Conservation (phyloP, 768 basidiomycete genomes). For the Calvatia gigantea region DNA sequence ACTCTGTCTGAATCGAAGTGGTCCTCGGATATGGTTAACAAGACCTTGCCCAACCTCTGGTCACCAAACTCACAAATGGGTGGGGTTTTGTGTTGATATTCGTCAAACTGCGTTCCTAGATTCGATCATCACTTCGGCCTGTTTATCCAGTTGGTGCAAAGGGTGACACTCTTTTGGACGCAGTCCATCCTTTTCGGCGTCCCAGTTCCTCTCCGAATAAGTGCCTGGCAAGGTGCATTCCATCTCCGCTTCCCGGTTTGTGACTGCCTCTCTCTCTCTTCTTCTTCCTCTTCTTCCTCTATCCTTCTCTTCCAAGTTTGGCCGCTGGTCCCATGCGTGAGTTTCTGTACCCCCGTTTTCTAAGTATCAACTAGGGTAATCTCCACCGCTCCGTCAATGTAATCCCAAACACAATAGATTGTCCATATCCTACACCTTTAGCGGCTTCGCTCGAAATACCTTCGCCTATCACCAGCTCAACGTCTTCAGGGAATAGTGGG, state of each 20-base stretch:
- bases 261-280: neutral
- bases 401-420: neutral
- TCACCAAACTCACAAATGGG: neutral
- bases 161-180: constrained; percentile 3
- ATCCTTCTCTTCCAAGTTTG: neutral
- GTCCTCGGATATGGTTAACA: no score
- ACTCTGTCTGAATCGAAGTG: no score
- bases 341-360: neutral
- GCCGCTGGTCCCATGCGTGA: neutral
- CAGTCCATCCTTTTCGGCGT: neutral
- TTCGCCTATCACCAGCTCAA: neutral
- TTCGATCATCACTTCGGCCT: constrained; percentile 2
- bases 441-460: neutral
- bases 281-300: neutral
- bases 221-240: neutral
- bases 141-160: neutral
- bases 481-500: no score
- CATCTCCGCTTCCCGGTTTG: neutral
- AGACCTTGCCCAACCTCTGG: neutral
- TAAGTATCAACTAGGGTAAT: neutral
- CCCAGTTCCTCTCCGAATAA: neutral
- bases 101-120: constrained; percentile 1
- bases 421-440: neutral
- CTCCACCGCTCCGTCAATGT: neutral
- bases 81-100: neutral